Base-by-base conservation (phyloP, 2,329 filamentous ascomycete species). In the Stemphylium lycopersici region DNA sequence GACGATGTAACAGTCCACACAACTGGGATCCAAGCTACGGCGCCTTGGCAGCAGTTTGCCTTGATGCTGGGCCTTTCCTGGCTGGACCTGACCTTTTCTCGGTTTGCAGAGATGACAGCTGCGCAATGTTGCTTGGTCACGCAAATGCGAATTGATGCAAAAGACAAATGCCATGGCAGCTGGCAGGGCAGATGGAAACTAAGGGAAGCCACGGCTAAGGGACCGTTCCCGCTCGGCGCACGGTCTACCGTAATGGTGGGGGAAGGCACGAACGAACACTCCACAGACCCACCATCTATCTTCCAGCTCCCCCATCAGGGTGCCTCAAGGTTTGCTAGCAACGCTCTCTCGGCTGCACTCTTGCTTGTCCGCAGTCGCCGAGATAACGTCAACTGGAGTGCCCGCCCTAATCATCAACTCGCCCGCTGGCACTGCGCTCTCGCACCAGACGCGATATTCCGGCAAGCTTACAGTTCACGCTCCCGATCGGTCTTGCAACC, bases 401-500 rank as follows among this genome's bases (percentile, higher is more conserved):
- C 22, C 7, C 13, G 3, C 22, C 22, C 16, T 11, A 32, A 12
- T 11, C 26, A 29, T 29, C 10, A 29, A 29, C 7, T 8, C 26
- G 33, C 13, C 22, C 6, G 4, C 36, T 38, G 36, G 8, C 40
- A n/a, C 18, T 26, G 26, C 32, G 34, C 39, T 48, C 46, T 57
- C 52, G 56, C 56, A 41, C 48, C 41, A 46, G 44, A 34, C 44
- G 46, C 44, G 46, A 31, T 33, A 37, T 15, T 37, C 47, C 47
- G 26, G n/a, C 26, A 39, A 47, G 55, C 58, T 58, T 55, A 51
- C 53, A 47, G 47, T 41, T 48, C 44, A 48, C 44, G 45, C 48
- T 40, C 57, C 61, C 61, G 56, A 65, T 66, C 63, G 60, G 56
- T 56, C 55, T 53, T 63, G 65, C 60, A 62, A 61, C 59, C 62